Conservation (phyloP, 164 flowering plant genomes). For the Chimonanthus praecox region DNA sequence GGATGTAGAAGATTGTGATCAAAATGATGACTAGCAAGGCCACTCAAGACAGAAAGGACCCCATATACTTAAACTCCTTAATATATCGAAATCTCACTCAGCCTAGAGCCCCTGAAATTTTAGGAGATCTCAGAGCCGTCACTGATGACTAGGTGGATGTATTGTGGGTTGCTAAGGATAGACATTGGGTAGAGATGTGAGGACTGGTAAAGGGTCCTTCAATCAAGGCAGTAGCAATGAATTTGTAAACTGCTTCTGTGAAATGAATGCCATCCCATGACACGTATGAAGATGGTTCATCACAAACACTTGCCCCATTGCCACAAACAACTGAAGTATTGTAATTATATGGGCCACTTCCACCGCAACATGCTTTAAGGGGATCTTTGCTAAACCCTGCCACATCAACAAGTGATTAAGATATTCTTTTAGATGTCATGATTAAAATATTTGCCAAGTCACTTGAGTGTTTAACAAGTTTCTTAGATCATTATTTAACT, state of each 20-base stretch:
- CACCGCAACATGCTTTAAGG: conserved; percentile 27
- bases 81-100: background rate
- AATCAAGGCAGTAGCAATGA: background rate
- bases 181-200: background rate
- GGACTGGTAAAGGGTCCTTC: background rate
- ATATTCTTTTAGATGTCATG: too few species aligned
- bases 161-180: too few species aligned
- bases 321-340: background rate
- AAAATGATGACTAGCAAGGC: background rate
- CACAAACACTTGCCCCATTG: background rate
- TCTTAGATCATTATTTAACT: too few species aligned
- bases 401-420: background rate
- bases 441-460: too few species aligned
- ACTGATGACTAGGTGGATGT: too few species aligned
- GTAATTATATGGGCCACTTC: conserved; percentile 24
- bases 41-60: too few species aligned
- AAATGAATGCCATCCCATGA: conserved; percentile 38
- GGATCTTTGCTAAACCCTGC: conserved; percentile 13
- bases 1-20: background rate
- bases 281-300: conserved; percentile 22
- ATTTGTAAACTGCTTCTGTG: conserved; percentile 32
- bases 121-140: too few species aligned
- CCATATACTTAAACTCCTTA: too few species aligned
- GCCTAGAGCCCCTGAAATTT: too few species aligned
- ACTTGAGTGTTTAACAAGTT: background rate